These are phyloP conservation scores for Gonapodya prolifera DNA, from an alignment of 192 early-diverging fungal species.

Conservation along the genomic window DNA sequence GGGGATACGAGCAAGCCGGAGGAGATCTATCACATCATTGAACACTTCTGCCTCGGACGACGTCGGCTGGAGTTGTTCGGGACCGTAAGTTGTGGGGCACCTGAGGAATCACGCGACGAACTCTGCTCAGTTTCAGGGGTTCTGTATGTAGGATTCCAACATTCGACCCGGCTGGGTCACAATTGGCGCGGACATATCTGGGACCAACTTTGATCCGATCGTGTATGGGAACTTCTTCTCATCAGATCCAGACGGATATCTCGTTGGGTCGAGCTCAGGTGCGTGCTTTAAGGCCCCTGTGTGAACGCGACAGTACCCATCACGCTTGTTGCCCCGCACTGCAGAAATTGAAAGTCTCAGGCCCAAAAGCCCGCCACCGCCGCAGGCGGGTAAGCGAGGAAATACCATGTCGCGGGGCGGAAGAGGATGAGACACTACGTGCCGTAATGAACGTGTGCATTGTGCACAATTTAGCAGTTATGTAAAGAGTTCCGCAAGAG, in stretches of 20 bases:
- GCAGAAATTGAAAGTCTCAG: background rate
- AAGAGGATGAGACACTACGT: too few species aligned
- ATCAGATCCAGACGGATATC: slow-evolving; percentile 13
- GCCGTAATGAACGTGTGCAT: too few species aligned
- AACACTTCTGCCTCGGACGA: slow-evolving; percentile 50
- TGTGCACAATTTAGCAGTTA: too few species aligned
- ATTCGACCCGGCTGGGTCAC: slow-evolving; percentile 52
- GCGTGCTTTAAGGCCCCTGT: too few species aligned
- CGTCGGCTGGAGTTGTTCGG: slow-evolving; percentile 51
- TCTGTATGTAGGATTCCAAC: slow-evolving; percentile 25
- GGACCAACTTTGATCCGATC: slow-evolving; percentile 29
- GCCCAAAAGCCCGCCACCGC: background rate
- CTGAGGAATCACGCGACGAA: background rate
- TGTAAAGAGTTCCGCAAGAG: too few species aligned
- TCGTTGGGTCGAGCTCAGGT: slow-evolving; percentile 20
- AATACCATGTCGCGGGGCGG: too few species aligned
- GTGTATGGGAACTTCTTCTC: slow-evolving; percentile 21
- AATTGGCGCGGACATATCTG: slow-evolving; percentile 25
- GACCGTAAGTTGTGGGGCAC: slow-evolving; percentile 14
- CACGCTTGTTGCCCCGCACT: too few species aligned
- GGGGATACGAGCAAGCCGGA: slow-evolving; percentile 34
- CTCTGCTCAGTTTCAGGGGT: background rate
- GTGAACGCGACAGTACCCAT: too few species aligned
- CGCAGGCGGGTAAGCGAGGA: background rate
- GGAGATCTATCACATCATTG: slow-evolving; percentile 49